Evolutionary conservation across 2,329 filamentous ascomycete genomes (phyloP).

Genomic region (Trichoderma sp.): DNA sequence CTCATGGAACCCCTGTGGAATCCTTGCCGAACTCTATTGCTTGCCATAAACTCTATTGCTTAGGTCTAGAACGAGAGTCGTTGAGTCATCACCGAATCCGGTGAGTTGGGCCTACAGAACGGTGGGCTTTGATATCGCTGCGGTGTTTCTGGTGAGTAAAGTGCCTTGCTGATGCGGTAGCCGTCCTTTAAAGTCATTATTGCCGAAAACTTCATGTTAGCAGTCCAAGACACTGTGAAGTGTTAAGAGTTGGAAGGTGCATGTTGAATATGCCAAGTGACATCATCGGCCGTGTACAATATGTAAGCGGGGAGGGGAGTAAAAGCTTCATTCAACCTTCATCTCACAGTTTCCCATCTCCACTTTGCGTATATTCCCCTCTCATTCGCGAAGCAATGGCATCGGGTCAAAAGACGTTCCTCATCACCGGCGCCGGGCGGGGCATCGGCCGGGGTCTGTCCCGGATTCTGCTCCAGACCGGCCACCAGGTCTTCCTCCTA

Average conservation of each 20-base stretch:
- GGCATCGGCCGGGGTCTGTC: conserved; percentile 27
- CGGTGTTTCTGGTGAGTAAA: neutral
- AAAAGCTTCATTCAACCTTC: neutral
- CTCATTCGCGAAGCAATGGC: neutral
- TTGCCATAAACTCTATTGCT: neutral
- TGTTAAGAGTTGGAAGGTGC: neutral
- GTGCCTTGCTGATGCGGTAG: neutral
- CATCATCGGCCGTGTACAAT: neutral
- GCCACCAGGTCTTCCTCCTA: conserved; percentile 40
- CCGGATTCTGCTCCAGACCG: conserved; percentile 34
- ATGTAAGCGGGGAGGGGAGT: neutral
- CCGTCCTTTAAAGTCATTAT: neutral
- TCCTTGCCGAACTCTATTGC: neutral
- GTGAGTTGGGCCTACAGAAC: neutral
- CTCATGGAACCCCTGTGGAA: neutral
- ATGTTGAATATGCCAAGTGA: neutral
- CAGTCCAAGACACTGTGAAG: neutral
- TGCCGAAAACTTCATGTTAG: neutral
- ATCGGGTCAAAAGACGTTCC: conserved; percentile 22
- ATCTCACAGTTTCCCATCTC: neutral
- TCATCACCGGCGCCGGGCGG: conserved; percentile 26
- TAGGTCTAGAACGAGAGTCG: neutral
- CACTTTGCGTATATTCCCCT: neutral
- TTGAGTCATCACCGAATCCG: neutral
- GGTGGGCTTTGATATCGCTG: neutral